Conservation (phyloP, 164 flowering plant genomes). For the Saururus chinensis region DNA sequence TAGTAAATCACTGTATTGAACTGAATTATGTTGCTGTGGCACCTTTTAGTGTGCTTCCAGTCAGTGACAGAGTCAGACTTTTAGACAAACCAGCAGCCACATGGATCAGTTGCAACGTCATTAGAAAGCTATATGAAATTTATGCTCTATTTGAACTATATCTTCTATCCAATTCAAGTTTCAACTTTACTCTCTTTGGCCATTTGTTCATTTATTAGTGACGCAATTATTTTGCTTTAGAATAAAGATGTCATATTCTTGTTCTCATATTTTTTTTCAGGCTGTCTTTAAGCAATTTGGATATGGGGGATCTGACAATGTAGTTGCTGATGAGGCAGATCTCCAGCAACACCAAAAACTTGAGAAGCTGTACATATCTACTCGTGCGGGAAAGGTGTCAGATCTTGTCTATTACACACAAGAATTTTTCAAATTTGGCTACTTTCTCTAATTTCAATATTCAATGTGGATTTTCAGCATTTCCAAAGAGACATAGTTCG, state of each 20-base stretch:
- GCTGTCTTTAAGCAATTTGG: conserved; percentile 85
- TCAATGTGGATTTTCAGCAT: conserved; percentile 35
- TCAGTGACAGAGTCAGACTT: too few relatives aligned
- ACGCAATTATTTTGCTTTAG: background rate
- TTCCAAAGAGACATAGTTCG: conserved; percentile 89
- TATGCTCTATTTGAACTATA: too few relatives aligned
- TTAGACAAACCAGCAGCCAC: too few relatives aligned
- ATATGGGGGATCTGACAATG: conserved; percentile 60
- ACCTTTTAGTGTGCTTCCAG: too few relatives aligned
- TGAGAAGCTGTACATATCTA: conserved; percentile 80
- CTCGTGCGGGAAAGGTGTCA: conserved; percentile 80
- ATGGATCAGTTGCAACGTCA: too few relatives aligned
- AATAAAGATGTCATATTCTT: background rate
- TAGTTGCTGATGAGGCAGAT: conserved; percentile 52
- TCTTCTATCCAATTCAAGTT: too few relatives aligned
- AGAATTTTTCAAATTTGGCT: background rate
- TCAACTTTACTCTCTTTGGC: too few relatives aligned
- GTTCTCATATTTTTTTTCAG: conserved; percentile 20
- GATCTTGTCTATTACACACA: background rate
- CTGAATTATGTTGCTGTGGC: too few relatives aligned
- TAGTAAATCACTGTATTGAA: too few relatives aligned
- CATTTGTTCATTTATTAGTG: too few relatives aligned
- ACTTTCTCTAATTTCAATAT: background rate
- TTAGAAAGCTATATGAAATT: too few relatives aligned
- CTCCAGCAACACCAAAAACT: conserved; percentile 72